Conservation (phyloP, 129 eudicot species). For the Pseudognaphalium luteoalbum region DNA sequence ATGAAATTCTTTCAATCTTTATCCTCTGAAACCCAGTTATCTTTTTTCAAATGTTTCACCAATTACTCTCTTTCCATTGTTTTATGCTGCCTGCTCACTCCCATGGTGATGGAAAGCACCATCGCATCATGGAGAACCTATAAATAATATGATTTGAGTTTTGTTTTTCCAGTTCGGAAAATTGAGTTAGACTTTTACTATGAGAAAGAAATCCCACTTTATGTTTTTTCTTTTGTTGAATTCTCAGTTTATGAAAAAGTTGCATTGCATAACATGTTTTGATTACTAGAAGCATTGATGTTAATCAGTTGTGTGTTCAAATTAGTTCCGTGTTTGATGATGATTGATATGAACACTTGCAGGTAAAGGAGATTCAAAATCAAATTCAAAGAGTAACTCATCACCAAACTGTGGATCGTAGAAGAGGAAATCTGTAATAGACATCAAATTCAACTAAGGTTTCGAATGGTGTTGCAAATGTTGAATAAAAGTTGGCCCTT, state of each 20-base stretch:
- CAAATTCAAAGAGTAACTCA: slow-evolving; percentile 43
- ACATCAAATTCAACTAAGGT: neutral
- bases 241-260: too few relatives aligned
- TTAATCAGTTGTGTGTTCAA: neutral
- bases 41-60: slow-evolving; percentile 21
- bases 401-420: slow-evolving; percentile 30
- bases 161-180: too few relatives aligned
- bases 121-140: slow-evolving; percentile 26
- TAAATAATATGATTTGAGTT: neutral
- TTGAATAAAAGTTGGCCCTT: slow-evolving; percentile 19
- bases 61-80: slow-evolving; percentile 41
- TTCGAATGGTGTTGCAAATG: neutral
- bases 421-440: slow-evolving; percentile 25
- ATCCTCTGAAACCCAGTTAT: slow-evolving; percentile 28
- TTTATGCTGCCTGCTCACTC: slow-evolving; percentile 49
- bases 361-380: slow-evolving; percentile 42
- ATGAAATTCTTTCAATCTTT: slow-evolving; percentile 48
- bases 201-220: too few relatives aligned
- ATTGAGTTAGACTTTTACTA: too few relatives aligned
- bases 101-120: slow-evolving; percentile 41
- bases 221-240: too few relatives aligned
- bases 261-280: too few relatives aligned
- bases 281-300: neutral
- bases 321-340: neutral
- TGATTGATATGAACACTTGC: neutral